Evolutionary conservation across 805 yeast genomes (phyloP).

Genomic region (Candida lessepsii): DNA sequence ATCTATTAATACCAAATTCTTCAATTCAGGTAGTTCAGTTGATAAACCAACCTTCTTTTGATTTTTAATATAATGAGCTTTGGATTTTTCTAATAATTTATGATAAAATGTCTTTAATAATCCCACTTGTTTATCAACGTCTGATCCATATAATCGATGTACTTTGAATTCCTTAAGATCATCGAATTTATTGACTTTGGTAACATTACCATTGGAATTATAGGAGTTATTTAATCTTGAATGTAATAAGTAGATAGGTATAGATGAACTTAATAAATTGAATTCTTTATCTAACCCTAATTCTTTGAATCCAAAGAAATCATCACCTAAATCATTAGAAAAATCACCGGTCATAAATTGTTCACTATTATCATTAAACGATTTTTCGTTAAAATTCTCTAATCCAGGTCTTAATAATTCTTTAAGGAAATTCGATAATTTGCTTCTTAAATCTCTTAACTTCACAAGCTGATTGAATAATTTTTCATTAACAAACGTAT

Average conservation of each 20-base stretch:
- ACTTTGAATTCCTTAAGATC: constrained; percentile 61
- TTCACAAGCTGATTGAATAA: constrained; percentile 67
- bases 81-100: constrained; percentile 41
- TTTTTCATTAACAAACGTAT: constrained; percentile 70
- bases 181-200: constrained; percentile 56
- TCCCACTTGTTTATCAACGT: constrained; percentile 54
- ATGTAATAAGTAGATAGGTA: constrained; percentile 86
- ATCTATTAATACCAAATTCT: constrained; percentile 50
- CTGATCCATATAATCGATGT: constrained; percentile 50
- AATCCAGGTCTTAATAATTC: constrained; percentile 80
- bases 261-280: constrained; percentile 76
- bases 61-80: constrained; percentile 38
- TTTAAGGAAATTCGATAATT: constrained; percentile 69
- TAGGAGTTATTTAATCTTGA: constrained; percentile 66
- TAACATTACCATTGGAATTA: constrained; percentile 41
- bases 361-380: constrained; percentile 86
- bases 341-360: constrained; percentile 95
- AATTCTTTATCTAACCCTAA: constrained; percentile 91
- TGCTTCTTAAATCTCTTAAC: constrained; percentile 63
- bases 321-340: constrained; percentile 91
- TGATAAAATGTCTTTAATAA: constrained; percentile 54
- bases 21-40: constrained; percentile 39
- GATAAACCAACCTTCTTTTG: constrained; percentile 42
- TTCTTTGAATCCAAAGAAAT: constrained; percentile 95
- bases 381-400: constrained; percentile 71